A percentile compares a stretch with the other conserved stretches of the same genome.
phyloP scores from a whole-genome alignment of 2,329 filamentous ascomycete genomes.

The Berkeleyomyces rouxiae region DNA sequence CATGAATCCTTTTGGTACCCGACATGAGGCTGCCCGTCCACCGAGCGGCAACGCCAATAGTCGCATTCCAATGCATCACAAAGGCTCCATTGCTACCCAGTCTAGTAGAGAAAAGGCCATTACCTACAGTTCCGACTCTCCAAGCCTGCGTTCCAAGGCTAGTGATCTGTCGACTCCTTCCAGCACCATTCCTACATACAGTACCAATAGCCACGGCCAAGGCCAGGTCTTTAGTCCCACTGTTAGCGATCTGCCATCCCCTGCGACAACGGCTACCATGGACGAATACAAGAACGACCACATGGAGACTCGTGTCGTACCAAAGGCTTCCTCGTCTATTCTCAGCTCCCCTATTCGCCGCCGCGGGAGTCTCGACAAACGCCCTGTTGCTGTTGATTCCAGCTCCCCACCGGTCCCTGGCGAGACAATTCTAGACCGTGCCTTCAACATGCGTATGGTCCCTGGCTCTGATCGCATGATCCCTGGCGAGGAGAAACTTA shows the following conservation, averaged over 20 bases:
- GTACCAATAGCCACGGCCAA: neutral
- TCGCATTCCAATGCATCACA: conserved; percentile 26
- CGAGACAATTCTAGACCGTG: conserved; percentile 51
- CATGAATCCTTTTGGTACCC: conserved; percentile 33
- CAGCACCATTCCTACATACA: conserved; percentile 21
- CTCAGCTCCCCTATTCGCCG: conserved; percentile 39
- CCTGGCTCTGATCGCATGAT: conserved; percentile 39
- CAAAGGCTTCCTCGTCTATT: conserved; percentile 41
- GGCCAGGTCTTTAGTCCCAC: conserved; percentile 24
- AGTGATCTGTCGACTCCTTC: conserved; percentile 46
- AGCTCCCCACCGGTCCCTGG: conserved; percentile 37
- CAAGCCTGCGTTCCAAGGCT: conserved; percentile 42
- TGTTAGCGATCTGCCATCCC: conserved; percentile 37
- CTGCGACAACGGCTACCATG: conserved; percentile 30
- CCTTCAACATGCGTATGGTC: conserved; percentile 46
- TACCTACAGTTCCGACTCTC: conserved; percentile 39
- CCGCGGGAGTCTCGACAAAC: conserved; percentile 34
- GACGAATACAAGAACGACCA: conserved; percentile 39
- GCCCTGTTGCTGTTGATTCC: conserved; percentile 25
- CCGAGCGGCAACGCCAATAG: conserved; percentile 26
- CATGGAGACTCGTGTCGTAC: conserved; percentile 43
- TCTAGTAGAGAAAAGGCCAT: conserved; percentile 29
- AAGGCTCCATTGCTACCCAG: conserved; percentile 31
- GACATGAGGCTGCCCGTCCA: conserved; percentile 27
- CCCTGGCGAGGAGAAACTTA: conserved; percentile 45